Base-by-base conservation (phyloP, 805 yeast genomes). In the Yarrowia bubula region DNA sequence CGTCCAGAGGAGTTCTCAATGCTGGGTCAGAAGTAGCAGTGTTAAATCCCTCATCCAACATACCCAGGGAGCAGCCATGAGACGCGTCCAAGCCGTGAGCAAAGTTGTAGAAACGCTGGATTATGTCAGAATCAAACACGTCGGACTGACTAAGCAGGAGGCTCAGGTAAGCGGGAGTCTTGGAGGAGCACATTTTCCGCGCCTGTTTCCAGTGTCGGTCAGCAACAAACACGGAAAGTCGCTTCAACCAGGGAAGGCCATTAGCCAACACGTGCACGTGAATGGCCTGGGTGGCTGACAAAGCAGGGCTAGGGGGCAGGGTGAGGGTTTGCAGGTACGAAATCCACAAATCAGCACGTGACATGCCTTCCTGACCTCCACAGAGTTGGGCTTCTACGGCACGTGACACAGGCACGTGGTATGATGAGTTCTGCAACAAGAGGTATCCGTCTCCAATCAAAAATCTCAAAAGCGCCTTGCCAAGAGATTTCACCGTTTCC, bases 311-410 rank as follows among this genome's bases (percentile, higher is more conserved):
- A 3, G 72, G 69, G 35, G 70, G 71, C 10, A 69, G 67, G 44
- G 69, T 48, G 43, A 71, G 47, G 64, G 73, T 66, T 47, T 70
- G 70, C 39, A 73, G 66, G 43, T 75, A 70, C 17, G 75, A 71
- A 50, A 69, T 66, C 15, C 73, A 55, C 33, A 76, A 66, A 17
- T 76, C 66, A 9, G 64, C 48, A 22, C 67, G 66, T 15, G 71
- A 65, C 67, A 70, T 66, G 14, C 69, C 65, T n/a, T 66, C 44
- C 65, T 76, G 79, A 14, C 78, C 79, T 22, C 78, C 78, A 46
- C 74, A 69, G n/a, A 76, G 72, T 67, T 76, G 78, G 8, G 77
- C 71, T 65, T 76, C 78, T 42, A 74, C 70, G 5, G 78, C 76
- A 11, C 71, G 67, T 11, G 66, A 48, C 17, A 69, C 22, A 11